Evolutionary conservation across 2,329 filamentous ascomycete genomes (phyloP).

Genomic region (Aphanocladium album): DNA sequence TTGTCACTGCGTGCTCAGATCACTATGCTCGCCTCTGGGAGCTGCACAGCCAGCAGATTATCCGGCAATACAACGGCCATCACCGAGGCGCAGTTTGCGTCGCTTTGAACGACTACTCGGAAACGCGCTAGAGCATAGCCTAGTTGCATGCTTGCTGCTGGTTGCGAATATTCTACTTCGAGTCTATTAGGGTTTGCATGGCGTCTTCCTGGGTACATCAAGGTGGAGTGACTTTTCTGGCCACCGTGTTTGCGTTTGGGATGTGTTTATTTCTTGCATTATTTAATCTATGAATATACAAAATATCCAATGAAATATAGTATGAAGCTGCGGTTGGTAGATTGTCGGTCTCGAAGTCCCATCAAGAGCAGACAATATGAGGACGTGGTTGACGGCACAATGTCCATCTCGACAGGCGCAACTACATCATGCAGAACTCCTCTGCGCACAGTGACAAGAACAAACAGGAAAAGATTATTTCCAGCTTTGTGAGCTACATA

Average conservation of each 20-base stretch:
- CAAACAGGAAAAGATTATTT: no score
- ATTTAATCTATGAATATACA: not conserved
- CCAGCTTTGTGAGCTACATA: not conserved
- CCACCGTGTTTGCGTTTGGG: not conserved
- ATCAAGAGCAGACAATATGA: not conserved
- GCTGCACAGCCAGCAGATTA: conserved; percentile 78
- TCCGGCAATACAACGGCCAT: conserved; percentile 92
- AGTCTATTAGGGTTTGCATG: not conserved
- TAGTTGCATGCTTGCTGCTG: not conserved
- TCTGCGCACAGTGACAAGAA: no score
- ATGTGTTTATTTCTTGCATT: not conserved
- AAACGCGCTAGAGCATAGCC: conserved; percentile 38
- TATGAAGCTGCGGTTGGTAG: not conserved
- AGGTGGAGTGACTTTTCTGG: not conserved
- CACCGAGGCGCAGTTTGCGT: conserved; percentile 90
- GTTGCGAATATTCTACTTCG: not conserved
- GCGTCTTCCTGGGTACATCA: conserved; percentile 4
- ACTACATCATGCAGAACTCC: no score
- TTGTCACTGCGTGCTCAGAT: conserved; percentile 89
- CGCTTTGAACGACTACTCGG: conserved; percentile 80
- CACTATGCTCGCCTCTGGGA: conserved; percentile 94
- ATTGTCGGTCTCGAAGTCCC: not conserved
- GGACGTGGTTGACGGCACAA: not conserved
- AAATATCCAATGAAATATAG: no score
- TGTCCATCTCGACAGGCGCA: not conserved